Evolutionary conservation across 140 eudicot genomes (phyloP).

Genomic region (Ambrosia hybrid): DNA sequence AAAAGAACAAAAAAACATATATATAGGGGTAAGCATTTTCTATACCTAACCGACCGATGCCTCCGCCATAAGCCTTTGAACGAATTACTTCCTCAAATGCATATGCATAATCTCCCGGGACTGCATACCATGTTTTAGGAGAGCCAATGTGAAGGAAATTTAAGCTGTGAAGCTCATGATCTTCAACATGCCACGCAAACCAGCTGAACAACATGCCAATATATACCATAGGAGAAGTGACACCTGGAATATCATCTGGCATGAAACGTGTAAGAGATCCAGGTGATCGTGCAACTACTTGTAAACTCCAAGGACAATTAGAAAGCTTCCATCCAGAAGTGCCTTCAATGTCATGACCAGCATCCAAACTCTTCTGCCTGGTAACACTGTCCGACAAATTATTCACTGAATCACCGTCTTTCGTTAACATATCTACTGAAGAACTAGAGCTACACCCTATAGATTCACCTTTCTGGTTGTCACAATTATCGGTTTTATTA

Average conservation of each 20-base stretch:
- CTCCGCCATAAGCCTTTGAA: conserved; percentile 67
- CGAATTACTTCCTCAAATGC: conserved; percentile 88
- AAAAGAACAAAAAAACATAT: neutral
- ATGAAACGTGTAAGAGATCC: conserved; percentile 94
- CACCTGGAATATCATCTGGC: conserved; percentile 99
- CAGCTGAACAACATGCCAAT: conserved; percentile 97
- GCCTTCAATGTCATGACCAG: conserved; percentile 59
- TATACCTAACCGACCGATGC: conserved; percentile 77
- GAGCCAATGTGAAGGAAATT: conserved; percentile 91
- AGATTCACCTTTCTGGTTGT: conserved; percentile 31
- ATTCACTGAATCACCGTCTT: conserved; percentile 24
- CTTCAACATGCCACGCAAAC: conserved; percentile 99
- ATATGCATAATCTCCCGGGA: conserved; percentile 85
- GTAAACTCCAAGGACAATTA: conserved; percentile 96
- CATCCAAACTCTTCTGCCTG: too few relatives aligned
- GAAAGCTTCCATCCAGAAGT: conserved; percentile 95
- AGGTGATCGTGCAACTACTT: conserved; percentile 88
- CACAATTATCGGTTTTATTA: conserved; percentile 29
- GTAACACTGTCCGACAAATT: conserved; percentile 23
- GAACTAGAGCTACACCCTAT: conserved; percentile 28
- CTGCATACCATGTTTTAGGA: conserved; percentile 93
- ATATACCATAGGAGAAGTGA: conserved; percentile 97
- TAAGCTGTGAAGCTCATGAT: conserved; percentile 97
- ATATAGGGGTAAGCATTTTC: conserved; percentile 25
- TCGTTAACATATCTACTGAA: conserved; percentile 30